Percentiles rank a stretch among this genome's conserved stretches.
These are phyloP conservation scores for Potentilla sterilis DNA, from an alignment of 306 rosid genomes.

Conservation along the genomic window DNA sequence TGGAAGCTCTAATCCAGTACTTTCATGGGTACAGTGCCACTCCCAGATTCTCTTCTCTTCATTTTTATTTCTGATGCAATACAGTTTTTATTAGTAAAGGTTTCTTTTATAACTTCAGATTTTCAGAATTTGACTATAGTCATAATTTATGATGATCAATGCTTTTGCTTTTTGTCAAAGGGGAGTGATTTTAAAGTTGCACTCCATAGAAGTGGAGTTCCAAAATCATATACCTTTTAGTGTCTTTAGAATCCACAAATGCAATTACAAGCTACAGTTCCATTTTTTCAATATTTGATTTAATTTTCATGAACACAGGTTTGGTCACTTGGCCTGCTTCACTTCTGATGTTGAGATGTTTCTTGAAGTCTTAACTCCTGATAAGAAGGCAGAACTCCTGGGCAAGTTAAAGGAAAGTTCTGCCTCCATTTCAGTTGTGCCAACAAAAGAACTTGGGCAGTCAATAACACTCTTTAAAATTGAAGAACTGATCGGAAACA, in stretches of 20 bases:
- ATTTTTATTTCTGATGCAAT: neutral
- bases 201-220: neutral
- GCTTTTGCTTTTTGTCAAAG: neutral
- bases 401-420: conserved; percentile 49
- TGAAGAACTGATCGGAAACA: conserved; percentile 56
- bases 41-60: neutral
- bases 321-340: conserved; percentile 92
- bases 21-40: conserved; percentile 50
- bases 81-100: neutral
- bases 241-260: neutral
- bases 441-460: conserved; percentile 66
- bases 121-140: conserved; percentile 8
- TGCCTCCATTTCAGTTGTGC: conserved; percentile 37
- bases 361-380: conserved; percentile 59
- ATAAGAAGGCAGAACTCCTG: conserved; percentile 59
- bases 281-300: conserved; percentile 21
- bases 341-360: conserved; percentile 73
- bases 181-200: neutral
- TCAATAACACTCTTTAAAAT: conserved; percentile 68
- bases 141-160: neutral
- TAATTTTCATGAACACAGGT: conserved; percentile 52
- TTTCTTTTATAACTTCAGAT: neutral
- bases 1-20: conserved; percentile 65
- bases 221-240: neutral
- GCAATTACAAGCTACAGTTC: conserved; percentile 11